Evolutionary conservation across 2,329 filamentous ascomycete species (phyloP), one percentile per base, ranked within the genome.

Genomic region (Plectosphaerella plurivora): DNA sequence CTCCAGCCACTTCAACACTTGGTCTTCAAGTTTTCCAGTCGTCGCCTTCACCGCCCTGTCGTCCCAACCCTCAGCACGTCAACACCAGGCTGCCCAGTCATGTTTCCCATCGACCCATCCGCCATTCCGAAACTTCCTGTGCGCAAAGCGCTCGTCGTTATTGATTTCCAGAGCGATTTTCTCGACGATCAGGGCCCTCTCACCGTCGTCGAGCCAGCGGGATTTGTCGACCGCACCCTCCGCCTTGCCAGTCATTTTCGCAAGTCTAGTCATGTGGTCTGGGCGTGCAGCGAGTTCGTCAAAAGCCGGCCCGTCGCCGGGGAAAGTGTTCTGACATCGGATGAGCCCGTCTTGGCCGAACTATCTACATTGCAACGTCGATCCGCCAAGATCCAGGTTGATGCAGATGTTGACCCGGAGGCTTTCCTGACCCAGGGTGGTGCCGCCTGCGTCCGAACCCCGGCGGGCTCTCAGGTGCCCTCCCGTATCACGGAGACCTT

Each of bases 91-190:
- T 4, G n/a, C 5, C 18, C 24, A 37, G 55, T 51, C 55, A 81
- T 82, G 72, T 82, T 86, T 62, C 65, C 78, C 55, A 82, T 86
- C 65, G 78, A 84, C 60, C 69, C 74, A 39, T 67, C 77, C 45
- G 72, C 75, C 36, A 72, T 86, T 18, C 83, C 83, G 11, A 71
- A 78, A 47, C 68, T 87, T 50, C 73, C 70, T 28, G 82, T 82
- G 9, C 77, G 83, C 49, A 82, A 81, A 70, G 93, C 90, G 1
- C 77, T 99, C 44, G 75, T 97, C 18, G 73, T 95, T 16, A 78
- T 97, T 57, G 93, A 96, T 63, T 82, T 96, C 36, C 94, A 97
- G 65, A 91, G 95, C 61, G 93, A 97, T 67, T 96, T 97, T 63
- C 73, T 95, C 53, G 77, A 83, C 7, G 71, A 81, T 2, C 77